Conservation (phyloP, 2,329 filamentous ascomycete species). For the Penicillium paneum region DNA sequence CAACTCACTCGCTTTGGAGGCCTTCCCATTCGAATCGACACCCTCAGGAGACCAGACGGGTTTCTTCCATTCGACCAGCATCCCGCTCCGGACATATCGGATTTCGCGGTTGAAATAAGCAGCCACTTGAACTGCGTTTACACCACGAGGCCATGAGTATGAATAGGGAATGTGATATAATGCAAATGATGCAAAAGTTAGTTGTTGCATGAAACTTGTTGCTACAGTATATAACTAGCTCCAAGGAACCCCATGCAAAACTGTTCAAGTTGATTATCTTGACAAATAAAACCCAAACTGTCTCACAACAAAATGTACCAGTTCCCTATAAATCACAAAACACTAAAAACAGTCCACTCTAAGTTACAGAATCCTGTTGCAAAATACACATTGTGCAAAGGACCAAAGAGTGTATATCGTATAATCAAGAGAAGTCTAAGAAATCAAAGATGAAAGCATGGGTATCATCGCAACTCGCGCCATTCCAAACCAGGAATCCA, state of each 20-base stretch:
- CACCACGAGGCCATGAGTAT: conserved; percentile 2
- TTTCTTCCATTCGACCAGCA: conserved; percentile 47
- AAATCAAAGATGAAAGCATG: conserved; percentile 4
- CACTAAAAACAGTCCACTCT: background rate
- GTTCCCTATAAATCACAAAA: background rate
- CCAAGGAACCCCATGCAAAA: background rate
- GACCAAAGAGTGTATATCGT: background rate
- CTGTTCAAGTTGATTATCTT: background rate
- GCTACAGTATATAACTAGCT: background rate
- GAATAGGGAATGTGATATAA: background rate
- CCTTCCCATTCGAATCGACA: conserved; percentile 44
- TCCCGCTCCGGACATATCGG: conserved; percentile 39
- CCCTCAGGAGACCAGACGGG: conserved; percentile 44
- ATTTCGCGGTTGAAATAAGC: conserved; percentile 21
- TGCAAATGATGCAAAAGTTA: background rate
- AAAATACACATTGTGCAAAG: background rate
- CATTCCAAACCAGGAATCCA: conserved; percentile 5
- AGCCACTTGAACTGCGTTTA: background rate
- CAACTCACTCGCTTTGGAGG: conserved; percentile 36
- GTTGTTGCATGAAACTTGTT: background rate
- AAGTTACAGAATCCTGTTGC: background rate
- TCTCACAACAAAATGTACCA: background rate
- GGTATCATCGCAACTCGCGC: conserved; percentile 10
- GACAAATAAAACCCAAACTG: background rate
- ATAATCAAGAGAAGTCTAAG: background rate